These are phyloP conservation scores for Pezicula carpinea DNA, from an alignment of 2,329 filamentous ascomycete genomes.

Conservation along the genomic window DNA sequence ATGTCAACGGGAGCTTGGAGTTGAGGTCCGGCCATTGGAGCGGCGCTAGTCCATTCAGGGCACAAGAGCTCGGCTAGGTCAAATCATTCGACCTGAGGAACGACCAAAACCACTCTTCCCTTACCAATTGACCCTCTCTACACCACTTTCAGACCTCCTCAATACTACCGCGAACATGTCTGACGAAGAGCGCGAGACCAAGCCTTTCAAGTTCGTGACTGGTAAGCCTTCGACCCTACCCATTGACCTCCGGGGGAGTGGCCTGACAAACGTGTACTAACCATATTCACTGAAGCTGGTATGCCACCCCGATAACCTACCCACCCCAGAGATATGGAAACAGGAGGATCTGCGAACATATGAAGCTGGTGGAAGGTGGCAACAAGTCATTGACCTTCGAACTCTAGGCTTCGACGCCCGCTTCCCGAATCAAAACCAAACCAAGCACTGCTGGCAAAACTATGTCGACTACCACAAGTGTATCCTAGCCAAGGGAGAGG, in stretches of 20 bases:
- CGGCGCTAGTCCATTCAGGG: neutral
- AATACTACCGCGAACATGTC: constrained; percentile 68
- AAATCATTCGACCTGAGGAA: constrained; percentile 2
- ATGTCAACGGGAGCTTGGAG: constrained; percentile 8
- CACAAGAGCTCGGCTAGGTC: neutral
- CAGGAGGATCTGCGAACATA: neutral
- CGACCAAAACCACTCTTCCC: constrained; percentile 13
- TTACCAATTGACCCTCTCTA: constrained; percentile 26
- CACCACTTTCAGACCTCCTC: constrained; percentile 27
- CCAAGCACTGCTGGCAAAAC: constrained; percentile 99
- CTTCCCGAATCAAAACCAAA: constrained; percentile 97
- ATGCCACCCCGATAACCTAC: neutral
- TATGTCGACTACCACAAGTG: constrained; percentile 99
- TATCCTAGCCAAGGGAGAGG: constrained; percentile 96
- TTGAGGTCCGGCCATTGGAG: neutral
- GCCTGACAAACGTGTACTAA: neutral
- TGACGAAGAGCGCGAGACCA: constrained; percentile 86
- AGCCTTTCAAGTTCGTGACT: constrained; percentile 99
- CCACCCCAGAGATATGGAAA: constrained; percentile 24
- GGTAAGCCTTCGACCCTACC: constrained; percentile 54
- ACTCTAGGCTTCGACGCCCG: constrained; percentile 89
- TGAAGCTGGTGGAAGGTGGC: neutral
- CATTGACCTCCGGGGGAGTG: constrained; percentile 11
- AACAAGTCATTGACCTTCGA: constrained; percentile 19
- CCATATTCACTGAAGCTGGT: neutral